Conservation (phyloP, 129 eudicot genomes). For the Tagetes patula region DNA sequence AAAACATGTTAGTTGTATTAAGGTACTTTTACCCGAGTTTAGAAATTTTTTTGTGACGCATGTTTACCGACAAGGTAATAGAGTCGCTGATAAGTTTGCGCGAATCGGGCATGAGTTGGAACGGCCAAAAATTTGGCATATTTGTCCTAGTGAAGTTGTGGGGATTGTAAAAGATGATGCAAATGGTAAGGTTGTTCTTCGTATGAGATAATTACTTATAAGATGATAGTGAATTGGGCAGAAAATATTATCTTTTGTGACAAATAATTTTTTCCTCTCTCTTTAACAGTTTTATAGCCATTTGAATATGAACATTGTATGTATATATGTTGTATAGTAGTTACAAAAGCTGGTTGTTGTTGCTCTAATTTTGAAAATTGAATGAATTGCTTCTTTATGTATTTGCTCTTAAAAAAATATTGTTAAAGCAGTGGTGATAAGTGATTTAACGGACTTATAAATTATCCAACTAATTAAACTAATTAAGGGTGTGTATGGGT, state of each 20-base stretch:
- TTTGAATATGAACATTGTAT: too few relatives aligned
- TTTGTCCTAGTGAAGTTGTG: constrained; percentile 60
- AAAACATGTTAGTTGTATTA: constrained; percentile 45
- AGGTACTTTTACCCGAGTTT: constrained; percentile 50
- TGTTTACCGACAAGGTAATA: constrained; percentile 76
- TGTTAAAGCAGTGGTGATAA: too few relatives aligned
- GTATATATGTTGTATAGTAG: too few relatives aligned
- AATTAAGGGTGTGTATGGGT: too few relatives aligned
- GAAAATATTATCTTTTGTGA: not conserved
- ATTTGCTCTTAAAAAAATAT: too few relatives aligned
- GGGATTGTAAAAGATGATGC: constrained; percentile 74
- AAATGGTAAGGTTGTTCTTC: constrained; percentile 54
- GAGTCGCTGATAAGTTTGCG: constrained; percentile 83
- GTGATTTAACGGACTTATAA: too few relatives aligned
- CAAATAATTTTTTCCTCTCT: not conserved
- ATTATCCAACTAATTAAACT: too few relatives aligned
- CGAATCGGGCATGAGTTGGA: constrained; percentile 64
- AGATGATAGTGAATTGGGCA: not conserved
- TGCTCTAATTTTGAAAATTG: too few relatives aligned
- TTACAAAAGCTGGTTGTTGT: too few relatives aligned
- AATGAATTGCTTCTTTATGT: too few relatives aligned
- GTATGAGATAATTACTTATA: constrained; percentile 41
- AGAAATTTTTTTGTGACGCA: constrained; percentile 57
- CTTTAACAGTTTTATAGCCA: too few relatives aligned
- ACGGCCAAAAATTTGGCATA: constrained; percentile 68